A percentile compares a stretch with the other conserved stretches of the same genome.
These are phyloP conservation scores for Inga laurina DNA, from an alignment of 306 rosid genomes.

Conservation along the genomic window DNA sequence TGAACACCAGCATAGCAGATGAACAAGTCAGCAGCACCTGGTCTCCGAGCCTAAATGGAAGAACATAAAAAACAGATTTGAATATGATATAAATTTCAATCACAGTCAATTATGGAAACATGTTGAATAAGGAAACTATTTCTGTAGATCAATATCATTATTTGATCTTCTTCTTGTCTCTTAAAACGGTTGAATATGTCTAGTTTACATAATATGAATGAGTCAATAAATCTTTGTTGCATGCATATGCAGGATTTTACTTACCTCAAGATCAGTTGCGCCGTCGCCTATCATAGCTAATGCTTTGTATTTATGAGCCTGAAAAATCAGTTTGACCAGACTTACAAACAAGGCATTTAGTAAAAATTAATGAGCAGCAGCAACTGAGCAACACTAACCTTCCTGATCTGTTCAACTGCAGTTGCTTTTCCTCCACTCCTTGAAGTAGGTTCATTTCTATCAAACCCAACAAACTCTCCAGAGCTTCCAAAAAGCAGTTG, in stretches of 20 bases:
- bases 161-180: neutral
- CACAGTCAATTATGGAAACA: neutral
- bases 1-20: constrained; percentile 89
- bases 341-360: constrained; percentile 25
- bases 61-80: constrained; percentile 8
- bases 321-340: constrained; percentile 44
- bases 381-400: constrained; percentile 49
- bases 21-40: constrained; percentile 91
- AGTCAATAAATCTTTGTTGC: neutral
- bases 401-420: constrained; percentile 79
- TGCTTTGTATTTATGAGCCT: constrained; percentile 71
- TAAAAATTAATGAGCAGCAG: constrained; percentile 12
- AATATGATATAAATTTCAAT: neutral
- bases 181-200: constrained; percentile 5
- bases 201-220: neutral
- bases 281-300: constrained; percentile 95
- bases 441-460: constrained; percentile 81
- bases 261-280: constrained; percentile 94
- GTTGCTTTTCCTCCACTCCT: constrained; percentile 93
- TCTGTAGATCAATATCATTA: neutral
- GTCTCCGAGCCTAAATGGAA: constrained; percentile 67
- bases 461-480: constrained; percentile 91
- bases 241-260: constrained; percentile 22
- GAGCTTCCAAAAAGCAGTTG: constrained; percentile 76
- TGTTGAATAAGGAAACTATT: neutral